These are phyloP conservation scores for Zasmidium angulare DNA, from an alignment of 2,329 filamentous ascomycete genomes.

Conservation along the genomic window DNA sequence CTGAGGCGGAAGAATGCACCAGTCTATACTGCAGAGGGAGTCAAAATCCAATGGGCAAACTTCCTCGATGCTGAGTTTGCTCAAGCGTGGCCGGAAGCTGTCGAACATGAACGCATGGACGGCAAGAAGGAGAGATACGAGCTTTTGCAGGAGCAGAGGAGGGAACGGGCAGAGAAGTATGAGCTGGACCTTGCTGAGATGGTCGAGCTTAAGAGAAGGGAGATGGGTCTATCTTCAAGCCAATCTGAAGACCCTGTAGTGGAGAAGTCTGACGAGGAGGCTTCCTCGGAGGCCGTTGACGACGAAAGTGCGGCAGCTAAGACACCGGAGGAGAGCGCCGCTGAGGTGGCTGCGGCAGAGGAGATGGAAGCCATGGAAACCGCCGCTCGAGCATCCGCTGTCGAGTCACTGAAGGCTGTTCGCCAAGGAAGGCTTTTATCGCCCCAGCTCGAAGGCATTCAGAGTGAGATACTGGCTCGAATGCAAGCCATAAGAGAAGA, in stretches of 20 bases:
- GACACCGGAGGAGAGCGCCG: not conserved
- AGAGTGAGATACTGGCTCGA: not conserved
- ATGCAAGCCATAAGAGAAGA: too few relatives aligned
- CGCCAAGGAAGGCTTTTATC: not conserved
- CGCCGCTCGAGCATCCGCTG: not conserved
- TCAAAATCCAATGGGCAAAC: slow-evolving; percentile 38
- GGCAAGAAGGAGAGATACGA: not conserved
- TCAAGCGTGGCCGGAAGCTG: slow-evolving; percentile 33
- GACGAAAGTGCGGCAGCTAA: not conserved
- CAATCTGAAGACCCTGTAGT: too few relatives aligned
- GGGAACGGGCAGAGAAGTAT: not conserved
- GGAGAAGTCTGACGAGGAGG: not conserved
- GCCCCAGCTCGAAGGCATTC: not conserved
- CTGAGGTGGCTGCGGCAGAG: not conserved
- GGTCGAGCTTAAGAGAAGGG: not conserved
- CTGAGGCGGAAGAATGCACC: slow-evolving; percentile 14
- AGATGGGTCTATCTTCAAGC: not conserved
- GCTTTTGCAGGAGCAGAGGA: not conserved
- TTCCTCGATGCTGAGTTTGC: slow-evolving; percentile 40
- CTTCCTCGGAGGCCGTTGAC: not conserved
- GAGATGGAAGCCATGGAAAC: not conserved
- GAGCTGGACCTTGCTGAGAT: not conserved
- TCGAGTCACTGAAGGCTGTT: not conserved
- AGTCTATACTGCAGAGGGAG: slow-evolving; percentile 28
- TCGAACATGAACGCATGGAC: slow-evolving; percentile 34